Evolutionary conservation across 257 asterid species (phyloP), one percentile per base, ranked within the genome.

Genomic region (Ophiorrhiza pumila): DNA sequence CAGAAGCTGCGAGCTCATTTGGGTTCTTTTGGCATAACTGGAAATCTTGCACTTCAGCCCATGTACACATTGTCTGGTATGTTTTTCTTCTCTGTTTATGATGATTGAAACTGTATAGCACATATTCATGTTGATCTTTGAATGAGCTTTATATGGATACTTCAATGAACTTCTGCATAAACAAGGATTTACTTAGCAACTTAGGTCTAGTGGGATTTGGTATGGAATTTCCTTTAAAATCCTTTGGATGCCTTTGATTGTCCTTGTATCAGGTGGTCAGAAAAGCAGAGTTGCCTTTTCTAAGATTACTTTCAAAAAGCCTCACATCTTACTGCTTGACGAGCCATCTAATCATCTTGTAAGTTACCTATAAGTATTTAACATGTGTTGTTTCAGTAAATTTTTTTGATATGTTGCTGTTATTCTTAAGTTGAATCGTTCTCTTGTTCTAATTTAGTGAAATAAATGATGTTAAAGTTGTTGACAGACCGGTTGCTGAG

Each of bases 291-390:
- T 95, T 76, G 99, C 99, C 35, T 95, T 95, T 80, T 86, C 98
- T 14, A 95, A 91, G 90, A 92, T 95, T 76, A 92, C 99, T 57
- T 95, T 90, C 96, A 95, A 90, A 76, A 95, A 89, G 89, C 99
- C 99, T 74, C 99, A 95, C 79, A 95, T 95, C 72, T 81, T 95
- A 71, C 88, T 95, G 71, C 97, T 95, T 74, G 99, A 95, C 45
- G 99, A 95, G 87, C 99, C 98, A 9, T 92, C 98, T 18, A 95
- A 91, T 81, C 99, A 95, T 87, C 97, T 95, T 83, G 99, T 95
- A 85, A 84, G 97, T 88, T 69, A 32, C 49, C 12, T 60, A 61
- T 56, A 9, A 39, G 64, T 52, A 32, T 71, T 59, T 70, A 46
- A 42, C 43, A 0, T 11, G 13, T 57, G 20, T 55, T 58, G 17